Percentiles rank a stretch among this genome's conserved stretches.
Conservation (phyloP, 75 land plant genomes). For the Isoetes taiwanensis region DNA sequence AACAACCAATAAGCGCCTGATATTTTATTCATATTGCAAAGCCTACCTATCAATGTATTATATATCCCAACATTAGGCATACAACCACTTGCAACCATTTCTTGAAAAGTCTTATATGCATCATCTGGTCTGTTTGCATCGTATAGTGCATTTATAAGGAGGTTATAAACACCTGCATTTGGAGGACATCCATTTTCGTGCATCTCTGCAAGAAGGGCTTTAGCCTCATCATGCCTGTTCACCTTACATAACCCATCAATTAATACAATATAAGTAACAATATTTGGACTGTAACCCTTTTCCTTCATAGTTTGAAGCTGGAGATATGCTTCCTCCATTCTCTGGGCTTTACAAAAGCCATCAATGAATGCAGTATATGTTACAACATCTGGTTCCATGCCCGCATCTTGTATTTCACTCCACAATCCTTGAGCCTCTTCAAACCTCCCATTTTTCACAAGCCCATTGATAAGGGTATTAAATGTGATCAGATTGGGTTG, state of each 20-base stretch:
- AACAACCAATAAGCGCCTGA: too few species aligned
- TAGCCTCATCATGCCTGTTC: constrained; percentile 67
- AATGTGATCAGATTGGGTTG: constrained; percentile 33
- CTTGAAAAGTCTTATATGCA: too few species aligned
- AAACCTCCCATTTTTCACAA: not conserved
- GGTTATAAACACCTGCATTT: constrained; percentile 18
- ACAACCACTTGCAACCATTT: too few species aligned
- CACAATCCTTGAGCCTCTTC: too few species aligned
- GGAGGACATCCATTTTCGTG: constrained; percentile 54
- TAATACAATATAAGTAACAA: constrained; percentile 48
- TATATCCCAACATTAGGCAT: too few species aligned
- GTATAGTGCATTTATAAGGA: constrained; percentile 14
- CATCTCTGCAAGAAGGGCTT: constrained; percentile 57
- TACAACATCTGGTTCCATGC: constrained; percentile 43
- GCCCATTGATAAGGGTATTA: constrained; percentile 11
- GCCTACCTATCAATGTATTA: too few species aligned
- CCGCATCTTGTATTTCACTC: too few species aligned
- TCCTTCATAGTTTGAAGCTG: constrained; percentile 63
- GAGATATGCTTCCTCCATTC: constrained; percentile 69
- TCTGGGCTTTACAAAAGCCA: constrained; percentile 65
- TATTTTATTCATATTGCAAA: too few species aligned
- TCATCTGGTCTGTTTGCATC: too few species aligned
- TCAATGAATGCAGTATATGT: constrained; percentile 58
- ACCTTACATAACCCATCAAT: constrained; percentile 71
- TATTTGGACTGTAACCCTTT: constrained; percentile 37